Percentiles rank a stretch among this genome's conserved stretches.
phyloP scores from a whole-genome alignment of 768 basidiomycete genomes.

The Pleurotus pulmonarius region DNA sequence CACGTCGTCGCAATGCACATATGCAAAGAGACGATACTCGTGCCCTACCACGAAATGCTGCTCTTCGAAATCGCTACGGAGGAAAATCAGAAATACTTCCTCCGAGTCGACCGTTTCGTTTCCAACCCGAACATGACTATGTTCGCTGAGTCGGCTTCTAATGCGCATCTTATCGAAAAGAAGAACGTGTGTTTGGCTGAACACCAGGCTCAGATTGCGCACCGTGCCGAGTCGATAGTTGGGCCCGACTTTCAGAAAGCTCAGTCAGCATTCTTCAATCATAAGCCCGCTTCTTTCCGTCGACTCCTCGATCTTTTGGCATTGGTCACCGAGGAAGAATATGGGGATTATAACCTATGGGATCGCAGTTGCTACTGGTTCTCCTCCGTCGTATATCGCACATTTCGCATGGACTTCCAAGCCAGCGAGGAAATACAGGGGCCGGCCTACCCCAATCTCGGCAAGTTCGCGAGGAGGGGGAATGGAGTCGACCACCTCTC shows the following conservation, averaged over 20 bases:
- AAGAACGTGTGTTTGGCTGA: not conserved
- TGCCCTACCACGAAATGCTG: conserved; percentile 8
- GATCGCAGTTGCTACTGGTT: conserved; percentile 7
- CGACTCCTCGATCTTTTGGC: conserved; percentile 2
- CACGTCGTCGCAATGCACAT: conserved; percentile 4
- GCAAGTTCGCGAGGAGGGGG: conserved; percentile 3
- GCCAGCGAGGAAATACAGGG: not conserved
- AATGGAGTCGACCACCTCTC: not conserved
- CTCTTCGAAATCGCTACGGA: conserved; percentile 2
- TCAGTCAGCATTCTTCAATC: not conserved
- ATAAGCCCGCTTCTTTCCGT: not conserved
- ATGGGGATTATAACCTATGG: conserved; percentile 6
- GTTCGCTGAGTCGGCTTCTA: conserved; percentile 3
- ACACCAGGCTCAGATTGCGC: conserved; percentile 3
- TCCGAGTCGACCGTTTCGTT: conserved; percentile 5
- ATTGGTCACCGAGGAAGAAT: not conserved
- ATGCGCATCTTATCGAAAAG: not conserved
- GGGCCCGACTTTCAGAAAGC: not conserved
- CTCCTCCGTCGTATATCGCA: conserved; percentile 4
- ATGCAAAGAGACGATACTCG: not conserved
- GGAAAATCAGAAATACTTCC: not conserved
- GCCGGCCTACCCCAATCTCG: not conserved
- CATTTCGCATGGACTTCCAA: not conserved
- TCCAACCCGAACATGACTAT: not conserved
- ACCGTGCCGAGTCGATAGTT: not conserved